Base-by-base conservation (phyloP, 2,329 filamentous ascomycete genomes). In the Metarhizium humberi region DNA sequence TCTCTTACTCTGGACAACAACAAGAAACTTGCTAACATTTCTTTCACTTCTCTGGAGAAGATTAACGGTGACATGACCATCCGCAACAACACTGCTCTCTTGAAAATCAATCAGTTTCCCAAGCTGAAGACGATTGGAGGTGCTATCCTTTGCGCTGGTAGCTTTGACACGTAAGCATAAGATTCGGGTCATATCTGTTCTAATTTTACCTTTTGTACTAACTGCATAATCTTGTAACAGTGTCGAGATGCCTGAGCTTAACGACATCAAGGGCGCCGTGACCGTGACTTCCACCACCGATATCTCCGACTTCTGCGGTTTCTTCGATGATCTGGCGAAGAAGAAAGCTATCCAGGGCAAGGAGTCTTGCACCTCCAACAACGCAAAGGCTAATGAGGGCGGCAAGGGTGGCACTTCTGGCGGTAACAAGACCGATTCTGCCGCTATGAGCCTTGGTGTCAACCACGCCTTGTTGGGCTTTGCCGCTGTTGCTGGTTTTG, bases 1-100 rank as follows among this genome's bases (percentile, higher is more conserved):
- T 66, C 66, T 18, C 66, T 88, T 57, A 82, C 83, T 3, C 82
- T 87, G 64, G 77, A 83, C 68, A 79, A 79, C 74, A 87, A 87
- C 76, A 70, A 72, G 46, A 69, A 77, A 58, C 74, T 87, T 52
- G 70, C 75, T 69, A 96, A 95, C 81, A 78, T 96, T 72, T 84
- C 86, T 57, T 81, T 95, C 73, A 85, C 87, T 50, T 50, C 68
- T 25, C 78, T 97, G 49, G 79, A 77, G 61, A 79, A 74, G 54
- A 80, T 96, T 65, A 83, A 81, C 62, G 92, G 90, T 75, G 90
- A 87, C 69, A 82, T 95, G 69, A 84, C 87, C 63, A 83, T 99
- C 67, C 86, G 88, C 73, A 95, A 96, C 83, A 96, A 97, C 85
- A 89, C 90, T 58, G 76, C 78, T 55, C 80, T 96, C 38, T 63